These are phyloP conservation scores for Sugiyamaella lignohabitans DNA, from an alignment of 805 yeast genomes.

Conservation along the genomic window DNA sequence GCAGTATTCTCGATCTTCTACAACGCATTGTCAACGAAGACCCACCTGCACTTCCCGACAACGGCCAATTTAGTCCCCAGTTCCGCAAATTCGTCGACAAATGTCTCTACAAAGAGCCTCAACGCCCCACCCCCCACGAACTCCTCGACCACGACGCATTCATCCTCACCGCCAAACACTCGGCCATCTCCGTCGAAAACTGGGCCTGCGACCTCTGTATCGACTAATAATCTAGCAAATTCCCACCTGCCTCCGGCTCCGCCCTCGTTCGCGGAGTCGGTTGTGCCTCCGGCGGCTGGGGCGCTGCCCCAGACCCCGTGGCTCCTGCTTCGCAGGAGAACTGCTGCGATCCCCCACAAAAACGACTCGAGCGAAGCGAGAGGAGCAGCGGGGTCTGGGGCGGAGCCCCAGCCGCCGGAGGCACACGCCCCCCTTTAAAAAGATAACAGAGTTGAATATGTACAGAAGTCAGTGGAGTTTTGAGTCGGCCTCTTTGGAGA, in stretches of 20 bases:
- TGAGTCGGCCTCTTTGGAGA: neutral
- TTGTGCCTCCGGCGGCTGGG: no score
- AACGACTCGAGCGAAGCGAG: neutral
- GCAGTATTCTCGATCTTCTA: constrained; percentile 65
- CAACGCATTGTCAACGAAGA: constrained; percentile 92
- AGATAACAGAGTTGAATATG: no score
- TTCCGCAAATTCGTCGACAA: constrained; percentile 64
- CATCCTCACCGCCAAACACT: constrained; percentile 23
- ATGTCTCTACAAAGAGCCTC: constrained; percentile 69
- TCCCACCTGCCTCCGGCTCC: neutral
- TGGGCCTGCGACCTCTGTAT: constrained; percentile 20
- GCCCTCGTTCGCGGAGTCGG: no score
- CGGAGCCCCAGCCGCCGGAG: neutral
- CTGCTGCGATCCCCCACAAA: neutral
- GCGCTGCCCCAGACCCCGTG: neutral
- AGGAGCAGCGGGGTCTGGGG: neutral
- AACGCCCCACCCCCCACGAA: constrained; percentile 69
- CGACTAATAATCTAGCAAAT: neutral
- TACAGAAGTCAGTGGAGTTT: neutral
- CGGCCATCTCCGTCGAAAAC: constrained; percentile 15
- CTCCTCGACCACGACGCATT: constrained; percentile 38
- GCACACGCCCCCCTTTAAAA: no score
- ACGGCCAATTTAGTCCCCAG: constrained; percentile 37
- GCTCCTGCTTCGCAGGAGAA: neutral
- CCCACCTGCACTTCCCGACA: constrained; percentile 63